These are phyloP conservation scores for Mucor indicus DNA, from an alignment of 371 early-diverging fungal genomes.

Conservation along the genomic window DNA sequence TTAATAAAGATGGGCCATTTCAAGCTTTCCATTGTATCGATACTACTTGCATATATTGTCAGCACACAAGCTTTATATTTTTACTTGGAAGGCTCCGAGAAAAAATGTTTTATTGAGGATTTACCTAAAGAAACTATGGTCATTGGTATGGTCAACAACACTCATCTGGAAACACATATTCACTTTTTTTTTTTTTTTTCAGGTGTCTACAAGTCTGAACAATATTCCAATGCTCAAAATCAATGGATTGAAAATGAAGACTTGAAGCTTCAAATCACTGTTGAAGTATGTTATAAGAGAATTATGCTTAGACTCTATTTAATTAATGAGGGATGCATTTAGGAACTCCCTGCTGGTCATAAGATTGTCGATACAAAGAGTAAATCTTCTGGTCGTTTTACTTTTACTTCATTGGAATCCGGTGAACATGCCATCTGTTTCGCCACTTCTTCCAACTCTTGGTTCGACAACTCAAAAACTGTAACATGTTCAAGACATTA, in stretches of 20 bases:
- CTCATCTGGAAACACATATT: not conserved
- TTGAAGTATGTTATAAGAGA: conserved; percentile 52
- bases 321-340: not conserved
- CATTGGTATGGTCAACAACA: conserved; percentile 49
- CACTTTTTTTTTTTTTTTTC: conserved; percentile 3
- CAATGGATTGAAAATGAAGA: conserved; percentile 68
- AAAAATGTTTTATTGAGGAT: conserved; percentile 94
- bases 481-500: conserved; percentile 25
- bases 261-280: conserved; percentile 71
- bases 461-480: conserved; percentile 58
- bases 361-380: conserved; percentile 75
- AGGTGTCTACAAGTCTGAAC: conserved; percentile 82
- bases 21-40: too few relatives aligned
- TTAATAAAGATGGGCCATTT: too few relatives aligned
- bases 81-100: conserved; percentile 83
- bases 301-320: not conserved
- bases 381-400: conserved; percentile 71
- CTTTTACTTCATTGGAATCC: conserved; percentile 82
- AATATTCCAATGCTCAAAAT: conserved; percentile 65
- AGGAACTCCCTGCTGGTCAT: conserved; percentile 58
- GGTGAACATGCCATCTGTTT: conserved; percentile 93
- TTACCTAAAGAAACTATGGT: conserved; percentile 88
- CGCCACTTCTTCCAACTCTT: conserved; percentile 51
- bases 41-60: conserved; percentile 13
- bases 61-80: conserved; percentile 75